Conservation (phyloP, 1,284 basidiomycete species). For the Melampsora americana region DNA sequence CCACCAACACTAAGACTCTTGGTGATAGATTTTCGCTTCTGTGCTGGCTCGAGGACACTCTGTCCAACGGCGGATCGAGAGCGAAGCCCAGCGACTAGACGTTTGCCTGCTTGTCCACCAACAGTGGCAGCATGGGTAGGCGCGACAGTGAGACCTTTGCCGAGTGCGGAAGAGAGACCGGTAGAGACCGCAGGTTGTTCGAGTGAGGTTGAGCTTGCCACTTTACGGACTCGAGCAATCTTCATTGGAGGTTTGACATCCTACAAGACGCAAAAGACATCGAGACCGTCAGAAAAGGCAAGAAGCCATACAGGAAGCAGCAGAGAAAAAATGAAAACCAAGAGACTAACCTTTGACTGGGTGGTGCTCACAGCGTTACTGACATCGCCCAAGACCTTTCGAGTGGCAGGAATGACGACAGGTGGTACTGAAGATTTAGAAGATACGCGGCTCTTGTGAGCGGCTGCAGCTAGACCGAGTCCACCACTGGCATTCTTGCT, state of each 20-base stretch:
- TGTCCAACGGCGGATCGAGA: conserved; percentile 5
- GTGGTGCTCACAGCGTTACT: conserved; percentile 45
- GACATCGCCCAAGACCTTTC: conserved; percentile 47
- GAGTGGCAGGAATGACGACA: background rate
- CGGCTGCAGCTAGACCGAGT: conserved; percentile 2
- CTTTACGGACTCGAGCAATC: conserved; percentile 8
- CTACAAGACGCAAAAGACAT: conserved; percentile 23
- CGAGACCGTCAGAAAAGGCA: background rate
- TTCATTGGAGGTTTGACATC: conserved; percentile 28
- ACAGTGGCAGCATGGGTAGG: conserved; percentile 40
- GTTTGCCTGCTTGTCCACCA: conserved; percentile 44
- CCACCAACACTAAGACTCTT: conserved; percentile 13
- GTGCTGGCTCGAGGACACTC: conserved; percentile 4
- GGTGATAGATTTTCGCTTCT: conserved; percentile 10
- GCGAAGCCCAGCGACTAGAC: conserved; percentile 12
- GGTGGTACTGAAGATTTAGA: conserved; percentile 12
- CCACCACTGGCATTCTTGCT: conserved; percentile 12
- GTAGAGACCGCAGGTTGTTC: conserved; percentile 21
- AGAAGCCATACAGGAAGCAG: background rate
- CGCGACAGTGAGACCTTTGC: conserved; percentile 20
- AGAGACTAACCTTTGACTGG: conserved; percentile 44
- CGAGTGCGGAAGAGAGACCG: background rate
- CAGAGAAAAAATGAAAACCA: background rate
- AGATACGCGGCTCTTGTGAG: background rate
- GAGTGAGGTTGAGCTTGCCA: conserved; percentile 23